Conservation (phyloP, 2,329 filamentous ascomycete genomes). For the Aureobasidium pullulans region DNA sequence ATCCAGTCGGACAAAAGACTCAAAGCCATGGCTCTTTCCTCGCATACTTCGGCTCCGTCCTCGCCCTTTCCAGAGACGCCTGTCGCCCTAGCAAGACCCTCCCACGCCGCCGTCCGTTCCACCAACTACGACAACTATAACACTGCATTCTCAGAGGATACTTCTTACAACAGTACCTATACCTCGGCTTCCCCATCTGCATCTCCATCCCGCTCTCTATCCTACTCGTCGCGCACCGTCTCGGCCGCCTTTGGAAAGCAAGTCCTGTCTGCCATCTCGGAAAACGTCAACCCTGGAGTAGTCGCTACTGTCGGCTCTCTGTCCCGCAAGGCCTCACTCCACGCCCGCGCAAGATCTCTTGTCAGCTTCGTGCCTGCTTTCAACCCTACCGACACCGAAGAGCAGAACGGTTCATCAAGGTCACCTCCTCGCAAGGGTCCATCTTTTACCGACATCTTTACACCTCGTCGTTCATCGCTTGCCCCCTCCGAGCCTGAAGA, state of each 20-base stretch:
- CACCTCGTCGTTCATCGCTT: constrained; percentile 9
- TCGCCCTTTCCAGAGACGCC: constrained; percentile 11
- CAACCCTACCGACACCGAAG: not conserved
- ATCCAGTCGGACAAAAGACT: not conserved
- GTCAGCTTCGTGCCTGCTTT: constrained; percentile 11
- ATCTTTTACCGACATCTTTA: constrained; percentile 13
- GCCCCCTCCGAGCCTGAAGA: constrained; percentile 20
- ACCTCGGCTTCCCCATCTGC: not conserved
- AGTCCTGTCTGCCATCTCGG: constrained; percentile 15
- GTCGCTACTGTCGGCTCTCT: constrained; percentile 11
- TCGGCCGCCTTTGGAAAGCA: constrained; percentile 15
- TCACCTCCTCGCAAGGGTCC: constrained; percentile 13
- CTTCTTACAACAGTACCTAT: constrained; percentile 8
- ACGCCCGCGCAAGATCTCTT: constrained; percentile 13
- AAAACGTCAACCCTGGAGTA: constrained; percentile 15
- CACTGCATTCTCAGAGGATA: constrained; percentile 11
- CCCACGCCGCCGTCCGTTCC: not conserved
- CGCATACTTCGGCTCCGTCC: not conserved
- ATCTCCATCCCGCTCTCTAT: not conserved
- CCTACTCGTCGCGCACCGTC: constrained; percentile 4
- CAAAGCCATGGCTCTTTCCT: constrained; percentile 6
- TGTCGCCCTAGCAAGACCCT: not conserved
- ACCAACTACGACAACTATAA: constrained; percentile 11
- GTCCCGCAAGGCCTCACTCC: constrained; percentile 14
- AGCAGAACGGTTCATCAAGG: constrained; percentile 7